Conservation (phyloP, 352 stramenopile species). For the Phytopythium mirpurense region DNA sequence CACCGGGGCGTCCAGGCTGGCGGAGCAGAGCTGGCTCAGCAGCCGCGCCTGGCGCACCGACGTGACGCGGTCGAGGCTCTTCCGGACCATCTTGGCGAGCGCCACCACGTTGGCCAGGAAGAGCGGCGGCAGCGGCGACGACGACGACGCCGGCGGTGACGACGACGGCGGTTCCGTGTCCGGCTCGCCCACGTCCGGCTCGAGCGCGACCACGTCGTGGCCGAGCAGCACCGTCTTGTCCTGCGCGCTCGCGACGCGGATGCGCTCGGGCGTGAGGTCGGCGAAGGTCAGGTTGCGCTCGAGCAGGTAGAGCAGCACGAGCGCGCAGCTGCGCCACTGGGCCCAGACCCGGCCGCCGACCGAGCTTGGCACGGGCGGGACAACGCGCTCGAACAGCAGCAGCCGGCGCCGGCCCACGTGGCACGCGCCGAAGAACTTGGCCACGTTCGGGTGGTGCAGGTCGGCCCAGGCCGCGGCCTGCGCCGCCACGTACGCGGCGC, state of each 20-base stretch:
- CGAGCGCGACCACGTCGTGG: not conserved
- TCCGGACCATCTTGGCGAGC: not conserved
- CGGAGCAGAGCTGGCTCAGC: not conserved
- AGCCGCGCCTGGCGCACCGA: not conserved
- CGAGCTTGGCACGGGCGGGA: too few species aligned
- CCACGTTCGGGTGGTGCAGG: constrained; percentile 27
- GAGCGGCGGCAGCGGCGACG: not conserved
- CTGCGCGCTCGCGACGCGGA: not conserved
- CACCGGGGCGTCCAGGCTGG: not conserved
- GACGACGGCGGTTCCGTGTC: too few species aligned
- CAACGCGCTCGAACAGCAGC: constrained; percentile 1
- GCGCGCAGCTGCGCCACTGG: not conserved
- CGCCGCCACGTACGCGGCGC: constrained; percentile 13
- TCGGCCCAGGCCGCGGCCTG: constrained; percentile 17
- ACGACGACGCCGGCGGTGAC: too few species aligned
- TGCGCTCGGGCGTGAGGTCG: not conserved
- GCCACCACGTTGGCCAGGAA: not conserved
- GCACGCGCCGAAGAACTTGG: constrained; percentile 27
- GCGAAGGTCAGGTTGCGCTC: not conserved
- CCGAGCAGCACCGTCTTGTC: not conserved
- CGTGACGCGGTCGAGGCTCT: not conserved
- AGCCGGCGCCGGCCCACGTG: constrained; percentile 15
- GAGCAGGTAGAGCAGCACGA: not conserved
- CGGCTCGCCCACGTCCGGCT: too few species aligned
- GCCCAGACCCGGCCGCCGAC: not conserved